These are phyloP conservation scores for Mucor velutinosus DNA, from an alignment of 371 early-diverging fungal species.

Conservation along the genomic window DNA sequence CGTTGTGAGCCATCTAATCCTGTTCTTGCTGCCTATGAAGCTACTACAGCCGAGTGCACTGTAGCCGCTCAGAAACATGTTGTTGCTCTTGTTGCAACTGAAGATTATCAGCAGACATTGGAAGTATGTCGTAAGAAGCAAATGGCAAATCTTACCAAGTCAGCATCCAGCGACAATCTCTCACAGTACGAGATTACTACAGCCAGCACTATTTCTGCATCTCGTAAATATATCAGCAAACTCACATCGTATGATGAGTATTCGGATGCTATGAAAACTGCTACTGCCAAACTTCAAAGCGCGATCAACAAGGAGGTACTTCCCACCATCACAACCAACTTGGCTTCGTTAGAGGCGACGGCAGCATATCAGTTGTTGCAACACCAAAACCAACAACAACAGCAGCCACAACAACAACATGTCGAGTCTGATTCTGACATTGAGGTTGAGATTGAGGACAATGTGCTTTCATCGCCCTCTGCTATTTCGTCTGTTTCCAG, in stretches of 20 bases:
- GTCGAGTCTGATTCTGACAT: slow-evolving; percentile 6
- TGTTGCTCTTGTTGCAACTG: background rate
- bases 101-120: background rate
- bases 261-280: background rate
- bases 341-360: slow-evolving; percentile 17
- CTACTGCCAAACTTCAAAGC: background rate
- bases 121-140: background rate
- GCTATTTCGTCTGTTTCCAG: background rate
- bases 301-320: background rate
- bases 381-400: background rate
- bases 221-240: background rate
- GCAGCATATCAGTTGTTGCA: slow-evolving; percentile 3
- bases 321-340: background rate
- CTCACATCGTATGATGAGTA: background rate
- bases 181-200: background rate
- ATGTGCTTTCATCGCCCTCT: background rate
- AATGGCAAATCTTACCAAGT: background rate
- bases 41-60: background rate
- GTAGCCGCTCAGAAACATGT: background rate
- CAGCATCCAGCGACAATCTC: background rate
- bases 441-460: slow-evolving; percentile 2
- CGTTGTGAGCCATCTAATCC: background rate
- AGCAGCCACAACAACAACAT: background rate
- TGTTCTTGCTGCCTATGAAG: slow-evolving; percentile 11
- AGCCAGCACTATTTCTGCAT: background rate